These are phyloP conservation scores for Russula vinacea DNA, from an alignment of 768 basidiomycete genomes.

Conservation along the genomic window DNA sequence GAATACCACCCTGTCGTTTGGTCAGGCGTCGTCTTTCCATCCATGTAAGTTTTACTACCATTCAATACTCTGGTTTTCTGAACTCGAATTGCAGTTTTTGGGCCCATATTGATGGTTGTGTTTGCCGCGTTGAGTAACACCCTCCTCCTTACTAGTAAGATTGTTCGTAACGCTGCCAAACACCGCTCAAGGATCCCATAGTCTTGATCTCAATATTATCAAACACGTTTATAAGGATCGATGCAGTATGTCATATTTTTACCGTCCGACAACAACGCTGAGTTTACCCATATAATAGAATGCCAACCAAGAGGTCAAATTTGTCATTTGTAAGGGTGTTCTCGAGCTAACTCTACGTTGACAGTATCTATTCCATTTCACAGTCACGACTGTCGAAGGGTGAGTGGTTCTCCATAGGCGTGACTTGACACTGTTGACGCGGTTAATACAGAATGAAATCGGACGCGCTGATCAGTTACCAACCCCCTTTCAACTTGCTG, in stretches of 20 bases:
- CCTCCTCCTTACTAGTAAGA: slow-evolving; percentile 72
- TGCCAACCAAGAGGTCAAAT: slow-evolving; percentile 54
- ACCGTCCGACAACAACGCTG: background rate
- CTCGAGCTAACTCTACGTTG: background rate
- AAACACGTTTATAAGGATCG: slow-evolving; percentile 80
- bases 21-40: slow-evolving; percentile 44
- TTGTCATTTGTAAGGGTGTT: background rate
- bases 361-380: slow-evolving; percentile 83
- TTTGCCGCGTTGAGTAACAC: slow-evolving; percentile 81
- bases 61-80: background rate
- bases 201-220: slow-evolving; percentile 87
- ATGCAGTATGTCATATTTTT: slow-evolving; percentile 44
- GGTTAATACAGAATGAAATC: slow-evolving; percentile 64
- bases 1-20: slow-evolving; percentile 58
- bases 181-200: slow-evolving; percentile 20
- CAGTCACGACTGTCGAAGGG: slow-evolving; percentile 88
- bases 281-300: slow-evolving; percentile 39
- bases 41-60: slow-evolving; percentile 30
- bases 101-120: slow-evolving; percentile 72
- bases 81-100: slow-evolving; percentile 46
- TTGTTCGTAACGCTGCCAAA: slow-evolving; percentile 15
- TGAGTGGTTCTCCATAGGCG: slow-evolving; percentile 34
- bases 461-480: slow-evolving; percentile 88
- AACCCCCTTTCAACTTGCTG: slow-evolving; percentile 83
- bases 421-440: slow-evolving; percentile 15